Evolutionary conservation across 805 yeast genomes (phyloP).

Genomic region (Kuraishia cidri): DNA sequence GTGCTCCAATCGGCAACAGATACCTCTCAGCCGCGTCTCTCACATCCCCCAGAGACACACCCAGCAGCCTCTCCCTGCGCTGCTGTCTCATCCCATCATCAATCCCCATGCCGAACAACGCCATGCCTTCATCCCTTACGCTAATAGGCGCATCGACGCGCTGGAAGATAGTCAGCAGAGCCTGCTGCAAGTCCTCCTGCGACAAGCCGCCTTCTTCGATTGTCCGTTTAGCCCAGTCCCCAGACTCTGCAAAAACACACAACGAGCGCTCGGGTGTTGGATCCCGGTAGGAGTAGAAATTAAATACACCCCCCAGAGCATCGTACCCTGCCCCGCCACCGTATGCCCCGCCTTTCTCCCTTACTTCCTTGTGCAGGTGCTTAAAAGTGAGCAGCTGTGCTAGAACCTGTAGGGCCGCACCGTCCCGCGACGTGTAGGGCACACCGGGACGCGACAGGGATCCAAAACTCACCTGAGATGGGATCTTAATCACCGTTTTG

Average conservation of each 20-base stretch:
- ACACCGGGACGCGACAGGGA: conserved; percentile 63
- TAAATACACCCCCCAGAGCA: conserved; percentile 71
- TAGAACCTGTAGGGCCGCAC: conserved; percentile 78
- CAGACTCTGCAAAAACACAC: conserved; percentile 44
- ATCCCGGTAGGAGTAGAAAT: conserved; percentile 88
- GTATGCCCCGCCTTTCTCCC: conserved; percentile 97
- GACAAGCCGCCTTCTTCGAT: conserved; percentile 32
- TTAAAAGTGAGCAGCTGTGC: conserved; percentile 77
- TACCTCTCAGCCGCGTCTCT: conserved; percentile 61
- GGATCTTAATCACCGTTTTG: conserved; percentile 54
- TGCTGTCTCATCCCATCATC: conserved; percentile 72
- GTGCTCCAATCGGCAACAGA: neutral
- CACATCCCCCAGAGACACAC: conserved; percentile 54
- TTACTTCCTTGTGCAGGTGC: conserved; percentile 76
- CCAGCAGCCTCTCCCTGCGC: conserved; percentile 68
- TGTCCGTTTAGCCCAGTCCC: conserved; percentile 29
- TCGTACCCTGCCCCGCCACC: conserved; percentile 91
- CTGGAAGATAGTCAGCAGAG: conserved; percentile 87
- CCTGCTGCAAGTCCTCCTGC: conserved; percentile 69
- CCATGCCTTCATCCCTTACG: conserved; percentile 68
- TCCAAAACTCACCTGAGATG: conserved; percentile 84
- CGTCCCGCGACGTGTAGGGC: conserved; percentile 59
- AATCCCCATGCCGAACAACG: conserved; percentile 57
- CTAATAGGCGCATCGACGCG: conserved; percentile 84
- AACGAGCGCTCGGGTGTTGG: conserved; percentile 76